A percentile compares a stretch with the other conserved stretches of the same genome.
phyloP scores from a whole-genome alignment of 345 rosid genomes.

The Trapa incisa region DNA sequence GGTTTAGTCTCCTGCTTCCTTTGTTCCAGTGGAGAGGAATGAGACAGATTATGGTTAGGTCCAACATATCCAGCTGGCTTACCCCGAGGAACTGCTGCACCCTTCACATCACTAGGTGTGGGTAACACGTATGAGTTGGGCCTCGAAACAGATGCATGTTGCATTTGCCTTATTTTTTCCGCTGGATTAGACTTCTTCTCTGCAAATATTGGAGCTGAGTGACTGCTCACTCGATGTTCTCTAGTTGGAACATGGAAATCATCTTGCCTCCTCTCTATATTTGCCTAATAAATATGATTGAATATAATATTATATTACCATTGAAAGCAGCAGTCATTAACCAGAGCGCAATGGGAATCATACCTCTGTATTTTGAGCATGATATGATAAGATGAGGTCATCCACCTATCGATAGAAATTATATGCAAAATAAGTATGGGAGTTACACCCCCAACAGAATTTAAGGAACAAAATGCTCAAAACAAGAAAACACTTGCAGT shows the following conservation, averaged over 20 bases:
- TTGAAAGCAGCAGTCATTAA: slow-evolving; percentile 1
- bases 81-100: slow-evolving; percentile 22
- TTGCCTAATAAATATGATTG: slow-evolving; percentile 24
- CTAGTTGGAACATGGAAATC: slow-evolving; percentile 28
- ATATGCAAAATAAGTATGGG: neutral
- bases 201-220: slow-evolving; percentile 80
- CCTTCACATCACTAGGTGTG: slow-evolving; percentile 52
- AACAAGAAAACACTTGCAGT: neutral
- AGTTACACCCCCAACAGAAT: neutral
- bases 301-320: neutral
- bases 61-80: slow-evolving; percentile 29
- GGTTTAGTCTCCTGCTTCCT: slow-evolving; percentile 34
- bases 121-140: slow-evolving; percentile 66
- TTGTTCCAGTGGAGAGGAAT: slow-evolving; percentile 85
- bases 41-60: slow-evolving; percentile 39
- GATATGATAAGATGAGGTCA: slow-evolving; percentile 38
- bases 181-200: slow-evolving; percentile 53
- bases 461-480: neutral
- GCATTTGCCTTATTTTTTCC: slow-evolving; percentile 48
- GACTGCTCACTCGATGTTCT: slow-evolving; percentile 43
- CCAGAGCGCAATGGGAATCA: neutral
- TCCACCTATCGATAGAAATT: slow-evolving; percentile 33
- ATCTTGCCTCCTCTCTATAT: slow-evolving; percentile 35
- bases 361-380: slow-evolving; percentile 47
- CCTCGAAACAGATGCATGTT: slow-evolving; percentile 27